Base-by-base conservation (phyloP, 345 rosid species). In the Salix brachista region DNA sequence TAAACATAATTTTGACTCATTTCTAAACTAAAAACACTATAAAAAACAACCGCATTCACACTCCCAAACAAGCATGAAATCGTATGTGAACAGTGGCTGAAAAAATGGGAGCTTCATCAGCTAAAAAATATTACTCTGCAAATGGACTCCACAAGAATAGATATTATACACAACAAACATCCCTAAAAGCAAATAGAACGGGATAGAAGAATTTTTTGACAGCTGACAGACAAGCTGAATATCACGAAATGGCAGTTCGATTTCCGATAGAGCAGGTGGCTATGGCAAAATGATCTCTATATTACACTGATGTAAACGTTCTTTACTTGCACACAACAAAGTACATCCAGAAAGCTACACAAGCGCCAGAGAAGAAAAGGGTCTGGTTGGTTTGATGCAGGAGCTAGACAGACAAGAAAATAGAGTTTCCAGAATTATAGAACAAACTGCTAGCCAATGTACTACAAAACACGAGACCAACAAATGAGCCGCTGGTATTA, bases 401-500 rank as follows among this genome's bases (percentile, higher is more conserved):
- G 14, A 30, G 16, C 68, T 30, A 8, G 9, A 71, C 41, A 48
- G 36, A 19, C 64, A 30, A 26, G 30, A 50, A 36, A 30, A 30
- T 72, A 34, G 21, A 26, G 68, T 32, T 28, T 1, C 1, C 68
- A 65, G 39, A 65, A 30, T 26, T 65, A 65, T 30, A 30, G 71
- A 39, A 7, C 30, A 21, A 39, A 39, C 32, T 30, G 32, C 32
- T 2, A 7, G 28, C 37, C 17, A 30, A 13, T 0, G 28, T 13
- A 69, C 17, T 10, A 42, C 58, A 65, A 23, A 19, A 71, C 65
- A 64, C 39, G 39, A 16, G n/a, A 71, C 71, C 75, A 71, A 69
- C 76, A 71, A 61, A 77, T 30, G 44, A 66, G 46, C 77, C 30
- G 56, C 78, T 67, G 25, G 52, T 21, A 21, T 42, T 69, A 54